Evolutionary conservation across 1,284 basidiomycete genomes (phyloP), one percentile per base, ranked within the genome.

Genomic region (Coniophora puteana): DNA sequence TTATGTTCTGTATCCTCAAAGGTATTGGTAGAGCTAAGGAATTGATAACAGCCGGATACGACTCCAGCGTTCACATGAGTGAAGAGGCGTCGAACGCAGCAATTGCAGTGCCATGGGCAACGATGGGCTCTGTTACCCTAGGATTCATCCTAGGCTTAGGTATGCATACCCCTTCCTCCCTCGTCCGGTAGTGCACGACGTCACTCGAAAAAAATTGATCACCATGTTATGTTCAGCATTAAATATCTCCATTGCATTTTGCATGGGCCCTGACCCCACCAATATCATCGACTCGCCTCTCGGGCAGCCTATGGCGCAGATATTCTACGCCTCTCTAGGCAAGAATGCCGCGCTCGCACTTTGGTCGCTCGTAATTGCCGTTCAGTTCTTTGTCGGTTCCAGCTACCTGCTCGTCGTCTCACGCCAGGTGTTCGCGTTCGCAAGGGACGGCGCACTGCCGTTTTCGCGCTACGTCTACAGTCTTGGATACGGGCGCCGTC

Each of bases 381-480:
- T 44, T 8, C 58, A 60, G 56, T 60, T 24, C n/a, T n/a, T n/a
- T n/a, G n/a, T 77, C 71, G 72, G 74, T 5, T 65, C 67, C 0
- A 70, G 66, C 43, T 25, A 34, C 18, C 51, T 70, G 28, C 57
- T 70, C n/a, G 65, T 68, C 1, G 63, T 67, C 7, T 74, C 68
- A 5, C 65, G 82, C 12, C 82, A 84, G 54, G 71, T 76, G 0
- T 84, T 81, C 48, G 81, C 81, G 0, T 83, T 84, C 52, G 70
- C 76, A 14, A 51, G 65, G 18, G 64, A 66, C 31, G 52, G 53
- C 6, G 49, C 50, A 1, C 47, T 57, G 3, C 58, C 54, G 0
- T 18, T 58, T 1, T 56, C 47, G 26, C 48, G 34, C 39, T 45
- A 43, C 41, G 51, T 54, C 33, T 58, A 57, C 26, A n/a, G n/a